phyloP scores from a whole-genome alignment of 208 protist genomes.

The Wallacemonas collosoma region DNA sequence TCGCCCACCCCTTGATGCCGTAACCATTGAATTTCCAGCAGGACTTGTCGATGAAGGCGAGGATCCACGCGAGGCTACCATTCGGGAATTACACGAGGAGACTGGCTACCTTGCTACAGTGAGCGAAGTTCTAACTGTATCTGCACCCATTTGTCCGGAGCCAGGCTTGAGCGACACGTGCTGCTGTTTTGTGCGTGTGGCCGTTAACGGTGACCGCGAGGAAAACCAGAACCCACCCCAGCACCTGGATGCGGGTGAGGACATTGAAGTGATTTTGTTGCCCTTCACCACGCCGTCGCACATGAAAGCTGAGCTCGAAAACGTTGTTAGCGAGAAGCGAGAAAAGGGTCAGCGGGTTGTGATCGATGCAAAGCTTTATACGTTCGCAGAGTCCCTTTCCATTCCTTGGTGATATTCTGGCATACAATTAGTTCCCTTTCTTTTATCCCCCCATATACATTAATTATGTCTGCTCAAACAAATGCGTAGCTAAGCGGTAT shows the following conservation, averaged over 20 bases:
- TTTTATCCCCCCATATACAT: too few species aligned
- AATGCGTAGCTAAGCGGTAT: too few species aligned
- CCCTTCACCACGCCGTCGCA: constrained; percentile 23
- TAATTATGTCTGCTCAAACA: too few species aligned
- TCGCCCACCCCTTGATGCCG: constrained; percentile 69
- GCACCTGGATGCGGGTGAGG: constrained; percentile 65
- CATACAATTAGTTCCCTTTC: not conserved
- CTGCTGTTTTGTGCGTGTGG: constrained; percentile 55
- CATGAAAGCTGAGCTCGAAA: constrained; percentile 10
- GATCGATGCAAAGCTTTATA: constrained; percentile 74
- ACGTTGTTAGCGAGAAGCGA: constrained; percentile 1
- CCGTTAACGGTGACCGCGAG: constrained; percentile 45
- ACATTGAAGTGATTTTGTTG: constrained; percentile 80
- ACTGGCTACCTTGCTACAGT: constrained; percentile 65
- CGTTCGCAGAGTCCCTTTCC: constrained; percentile 31
- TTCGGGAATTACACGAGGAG: constrained; percentile 85
- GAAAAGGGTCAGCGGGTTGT: constrained; percentile 30
- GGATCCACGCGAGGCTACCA: constrained; percentile 44
- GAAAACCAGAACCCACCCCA: constrained; percentile 63
- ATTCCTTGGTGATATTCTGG: not conserved
- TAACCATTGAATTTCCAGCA: constrained; percentile 81
- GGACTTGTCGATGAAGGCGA: constrained; percentile 78
- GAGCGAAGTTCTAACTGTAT: constrained; percentile 44
- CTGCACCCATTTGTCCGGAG: constrained; percentile 50
- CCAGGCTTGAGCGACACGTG: constrained; percentile 76